phyloP scores from a whole-genome alignment of 2,329 filamentous ascomycete species.

The Neopestalotiopsis sp. region DNA sequence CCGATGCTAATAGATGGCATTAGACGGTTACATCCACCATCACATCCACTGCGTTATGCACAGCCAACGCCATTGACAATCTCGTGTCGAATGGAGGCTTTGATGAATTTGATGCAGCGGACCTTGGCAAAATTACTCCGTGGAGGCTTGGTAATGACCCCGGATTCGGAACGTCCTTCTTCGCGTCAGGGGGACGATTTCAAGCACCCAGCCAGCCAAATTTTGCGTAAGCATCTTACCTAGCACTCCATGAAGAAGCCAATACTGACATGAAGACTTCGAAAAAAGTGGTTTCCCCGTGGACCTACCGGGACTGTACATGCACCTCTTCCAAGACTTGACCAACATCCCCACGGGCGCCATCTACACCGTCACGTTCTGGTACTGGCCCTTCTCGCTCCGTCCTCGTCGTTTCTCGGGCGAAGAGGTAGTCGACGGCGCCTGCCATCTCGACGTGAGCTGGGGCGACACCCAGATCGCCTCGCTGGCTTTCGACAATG shows the following conservation, averaged over 20 bases:
- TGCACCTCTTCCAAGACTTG: not conserved
- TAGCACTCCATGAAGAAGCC: not conserved
- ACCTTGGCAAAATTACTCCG: not conserved
- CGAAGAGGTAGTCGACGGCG: not conserved
- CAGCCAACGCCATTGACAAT: not conserved
- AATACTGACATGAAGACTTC: not conserved
- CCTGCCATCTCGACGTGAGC: not conserved
- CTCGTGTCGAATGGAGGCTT: not conserved
- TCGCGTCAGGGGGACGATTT: not conserved
- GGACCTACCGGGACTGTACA: not conserved
- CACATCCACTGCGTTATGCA: not conserved
- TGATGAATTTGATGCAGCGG: not conserved
- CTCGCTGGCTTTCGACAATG: not conserved
- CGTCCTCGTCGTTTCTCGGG: not conserved
- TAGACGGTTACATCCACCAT: not conserved
- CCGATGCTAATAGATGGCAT: not conserved
- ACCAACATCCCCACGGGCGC: not conserved
- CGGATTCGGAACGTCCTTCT: not conserved
- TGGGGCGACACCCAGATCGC: not conserved
- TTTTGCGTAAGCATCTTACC: not conserved
- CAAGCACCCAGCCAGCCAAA: not conserved
- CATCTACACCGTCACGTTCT: not conserved
- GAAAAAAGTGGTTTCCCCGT: not conserved
- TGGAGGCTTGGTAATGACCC: not conserved
- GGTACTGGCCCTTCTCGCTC: not conserved